Evolutionary conservation across 2,329 filamentous ascomycete genomes (phyloP).

Genomic region (Pseudocercospora ulei): DNA sequence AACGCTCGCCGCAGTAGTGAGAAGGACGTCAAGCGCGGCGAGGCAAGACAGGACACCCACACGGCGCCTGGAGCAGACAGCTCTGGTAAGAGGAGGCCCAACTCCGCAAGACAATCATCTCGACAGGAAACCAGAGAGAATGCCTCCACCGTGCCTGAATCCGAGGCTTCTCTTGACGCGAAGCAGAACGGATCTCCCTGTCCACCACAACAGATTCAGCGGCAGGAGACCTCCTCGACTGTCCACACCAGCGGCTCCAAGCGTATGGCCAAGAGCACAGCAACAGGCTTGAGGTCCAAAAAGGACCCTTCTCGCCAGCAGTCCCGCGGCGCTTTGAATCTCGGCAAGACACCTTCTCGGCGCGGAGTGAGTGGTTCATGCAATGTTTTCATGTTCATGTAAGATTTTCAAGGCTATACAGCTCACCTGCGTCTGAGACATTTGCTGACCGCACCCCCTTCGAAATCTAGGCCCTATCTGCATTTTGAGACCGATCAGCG

Average conservation of each 20-base stretch:
- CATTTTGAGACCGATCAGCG: slow-evolving; percentile 53
- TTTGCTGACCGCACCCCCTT: too few relatives aligned
- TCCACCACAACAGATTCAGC: slow-evolving; percentile 12
- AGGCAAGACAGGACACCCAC: too few relatives aligned
- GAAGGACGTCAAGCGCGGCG: slow-evolving; percentile 6
- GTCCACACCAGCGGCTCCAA: slow-evolving; percentile 10
- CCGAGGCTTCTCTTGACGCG: slow-evolving; percentile 8
- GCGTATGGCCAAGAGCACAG: slow-evolving; percentile 2
- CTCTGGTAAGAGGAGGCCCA: slow-evolving; percentile 4
- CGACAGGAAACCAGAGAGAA: slow-evolving; percentile 13
- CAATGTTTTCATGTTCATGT: slow-evolving; percentile 47
- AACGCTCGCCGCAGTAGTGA: too few relatives aligned
- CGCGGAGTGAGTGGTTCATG: slow-evolving; percentile 15
- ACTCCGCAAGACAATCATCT: slow-evolving; percentile 3
- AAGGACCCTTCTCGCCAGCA: slow-evolving; percentile 12
- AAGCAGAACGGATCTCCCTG: slow-evolving; percentile 9
- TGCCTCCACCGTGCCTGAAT: slow-evolving; percentile 10
- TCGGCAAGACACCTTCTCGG: slow-evolving; percentile 11
- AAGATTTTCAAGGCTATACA: too few relatives aligned
- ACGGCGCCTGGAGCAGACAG: slow-evolving; percentile 6
- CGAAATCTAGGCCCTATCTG: slow-evolving; percentile 54
- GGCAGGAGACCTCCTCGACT: slow-evolving; percentile 20
- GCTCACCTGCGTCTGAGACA: too few relatives aligned
- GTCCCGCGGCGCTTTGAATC: slow-evolving; percentile 8
- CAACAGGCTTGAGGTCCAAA: neutral